phyloP scores from a whole-genome alignment of 495 filamentous ascomycete species.

The Lasiosphaeris hirsuta region DNA sequence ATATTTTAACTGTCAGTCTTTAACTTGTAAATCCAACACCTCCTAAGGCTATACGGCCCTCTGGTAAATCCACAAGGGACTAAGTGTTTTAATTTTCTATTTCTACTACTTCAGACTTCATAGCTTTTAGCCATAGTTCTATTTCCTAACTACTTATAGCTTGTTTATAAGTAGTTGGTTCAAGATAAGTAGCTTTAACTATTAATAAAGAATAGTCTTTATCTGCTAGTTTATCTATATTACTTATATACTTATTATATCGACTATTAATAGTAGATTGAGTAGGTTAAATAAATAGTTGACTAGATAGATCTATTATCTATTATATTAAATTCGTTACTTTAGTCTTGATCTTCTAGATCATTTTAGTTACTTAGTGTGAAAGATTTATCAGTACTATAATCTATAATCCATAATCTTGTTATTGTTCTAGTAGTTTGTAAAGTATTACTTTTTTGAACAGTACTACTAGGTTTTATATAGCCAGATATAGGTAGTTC shows the following conservation, averaged over 20 bases:
- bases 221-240: background rate
- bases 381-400: background rate
- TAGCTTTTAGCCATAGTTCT: background rate
- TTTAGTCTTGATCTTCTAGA: background rate
- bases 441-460: too few relatives aligned
- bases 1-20: too few relatives aligned
- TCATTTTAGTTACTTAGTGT: background rate
- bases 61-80: background rate
- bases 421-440: background rate
- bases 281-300: background rate
- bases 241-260: background rate
- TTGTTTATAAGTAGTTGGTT: slow-evolving; percentile 5
- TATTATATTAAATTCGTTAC: background rate
- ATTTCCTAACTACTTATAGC: background rate
- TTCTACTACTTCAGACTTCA: background rate
- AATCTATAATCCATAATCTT: background rate
- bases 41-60: background rate
- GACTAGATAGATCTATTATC: background rate
- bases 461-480: too few relatives aligned
- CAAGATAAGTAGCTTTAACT: background rate
- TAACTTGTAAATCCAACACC: too few relatives aligned
- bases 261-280: slow-evolving; percentile 2
- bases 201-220: background rate
- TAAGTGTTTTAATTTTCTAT: background rate
- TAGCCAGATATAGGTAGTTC: too few relatives aligned